Base-by-base conservation (phyloP, 352 stramenopile species). In the Globisporangium paddicum region DNA sequence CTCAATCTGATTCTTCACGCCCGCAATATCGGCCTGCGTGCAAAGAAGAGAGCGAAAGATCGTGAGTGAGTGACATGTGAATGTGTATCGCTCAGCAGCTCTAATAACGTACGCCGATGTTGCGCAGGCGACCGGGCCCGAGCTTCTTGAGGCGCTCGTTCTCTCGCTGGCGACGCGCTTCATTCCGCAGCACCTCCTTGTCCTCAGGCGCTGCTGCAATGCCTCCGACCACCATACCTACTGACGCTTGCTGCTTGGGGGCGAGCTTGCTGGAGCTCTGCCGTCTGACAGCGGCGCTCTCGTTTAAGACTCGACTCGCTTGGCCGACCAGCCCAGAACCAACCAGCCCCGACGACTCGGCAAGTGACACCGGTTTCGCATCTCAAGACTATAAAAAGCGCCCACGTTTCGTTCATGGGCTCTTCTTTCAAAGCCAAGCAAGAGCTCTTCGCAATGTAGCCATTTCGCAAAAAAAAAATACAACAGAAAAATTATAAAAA, bases 1-100 rank as follows among this genome's bases (percentile, higher is more conserved):
- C 50, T 86, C 75, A 8, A 90, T 56, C 63, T 93, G 80, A 55
- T 89, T 88, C 54, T 82, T 88, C 18, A 92, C 68, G 21, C 82
- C 79, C 23, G 71, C 79, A 44, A 92, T 92, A 45, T 92, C 78
- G 1, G 78, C 78, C 79, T 92, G 44, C 8, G 40, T 5, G n/a
- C 16, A 16, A 26, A n/a, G 51, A 53, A n/a, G 16, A 2, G 19
- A 55, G 26, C 40, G 21, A 41, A 21, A 71, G 28, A 58, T 16
- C 18, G 18, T n/a, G 45, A 37, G 50, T 30, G n/a, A 58, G 37
- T 28, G 23, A 9, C 1, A 34, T 54, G 18, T 38, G 30, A 26
- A 48, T n/a, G 4, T 30, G 38, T 8, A 19, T 35, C n/a, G 32
- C 21, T 3, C 18, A 38, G 16, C 45, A 3, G 10, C 38, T 16